Evolutionary conservation across 768 basidiomycete genomes (phyloP).

Genomic region (Favolaschia claudopus): DNA sequence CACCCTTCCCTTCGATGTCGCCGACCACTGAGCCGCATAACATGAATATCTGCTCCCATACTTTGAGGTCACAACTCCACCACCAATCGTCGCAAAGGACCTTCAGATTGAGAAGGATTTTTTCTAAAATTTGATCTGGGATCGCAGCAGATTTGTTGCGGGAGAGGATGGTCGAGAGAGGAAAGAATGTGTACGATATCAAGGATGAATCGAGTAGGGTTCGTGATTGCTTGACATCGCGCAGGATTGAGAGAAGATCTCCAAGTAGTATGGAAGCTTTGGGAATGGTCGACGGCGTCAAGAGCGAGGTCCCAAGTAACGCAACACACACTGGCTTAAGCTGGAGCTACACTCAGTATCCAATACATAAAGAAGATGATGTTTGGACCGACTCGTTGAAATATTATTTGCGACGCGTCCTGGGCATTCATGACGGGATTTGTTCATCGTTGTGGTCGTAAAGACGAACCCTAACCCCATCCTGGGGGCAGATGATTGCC

Average conservation of each 20-base stretch:
- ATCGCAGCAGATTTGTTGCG: slow-evolving; percentile 74
- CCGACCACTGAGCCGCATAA: slow-evolving; percentile 72
- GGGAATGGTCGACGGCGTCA: slow-evolving; percentile 63
- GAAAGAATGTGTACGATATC: slow-evolving; percentile 87
- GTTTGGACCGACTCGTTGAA: slow-evolving; percentile 18
- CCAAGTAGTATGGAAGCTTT: slow-evolving; percentile 59
- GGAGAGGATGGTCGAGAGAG: slow-evolving; percentile 83
- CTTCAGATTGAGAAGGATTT: slow-evolving; percentile 64
- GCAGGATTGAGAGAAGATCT: slow-evolving; percentile 57
- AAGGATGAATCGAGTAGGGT: slow-evolving; percentile 60
- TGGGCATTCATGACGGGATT: slow-evolving; percentile 8
- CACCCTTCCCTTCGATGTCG: slow-evolving; percentile 72
- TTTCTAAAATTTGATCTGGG: slow-evolving; percentile 83
- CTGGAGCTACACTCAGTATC: too few species aligned
- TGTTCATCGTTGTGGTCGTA: neutral
- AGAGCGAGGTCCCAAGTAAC: slow-evolving; percentile 72
- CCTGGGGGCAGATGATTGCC: neutral
- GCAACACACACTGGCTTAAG: slow-evolving; percentile 83
- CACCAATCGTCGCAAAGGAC: slow-evolving; percentile 80
- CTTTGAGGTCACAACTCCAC: slow-evolving; percentile 75
- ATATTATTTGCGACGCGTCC: slow-evolving; percentile 17
- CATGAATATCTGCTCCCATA: slow-evolving; percentile 90
- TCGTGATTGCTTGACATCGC: slow-evolving; percentile 46
- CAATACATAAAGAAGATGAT: neutral
- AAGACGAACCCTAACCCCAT: neutral